phyloP scores from a whole-genome alignment of 2,329 filamentous ascomycete genomes.

The Fusarium concolor region DNA sequence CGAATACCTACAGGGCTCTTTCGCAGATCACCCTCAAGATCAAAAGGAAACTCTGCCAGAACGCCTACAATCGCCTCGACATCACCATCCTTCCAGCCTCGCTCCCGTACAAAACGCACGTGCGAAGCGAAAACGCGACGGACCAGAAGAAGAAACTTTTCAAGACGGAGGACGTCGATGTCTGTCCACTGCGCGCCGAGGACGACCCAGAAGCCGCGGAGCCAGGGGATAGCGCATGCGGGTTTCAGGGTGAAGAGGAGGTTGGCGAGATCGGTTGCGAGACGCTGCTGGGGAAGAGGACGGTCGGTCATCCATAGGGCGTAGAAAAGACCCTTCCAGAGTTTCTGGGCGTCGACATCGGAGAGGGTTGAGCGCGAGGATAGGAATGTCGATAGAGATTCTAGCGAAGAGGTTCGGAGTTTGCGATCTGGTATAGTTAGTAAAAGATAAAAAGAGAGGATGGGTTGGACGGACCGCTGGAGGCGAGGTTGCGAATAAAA shows the following conservation, averaged over 20 bases:
- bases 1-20: constrained; percentile 85
- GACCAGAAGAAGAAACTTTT: constrained; percentile 92
- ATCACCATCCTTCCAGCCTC: constrained; percentile 48
- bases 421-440: constrained; percentile 71
- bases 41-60: constrained; percentile 50
- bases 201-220: constrained; percentile 77
- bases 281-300: constrained; percentile 84
- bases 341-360: constrained; percentile 80
- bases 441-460: background rate
- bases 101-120: constrained; percentile 62
- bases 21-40: constrained; percentile 54
- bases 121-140: constrained; percentile 81
- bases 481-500: constrained; percentile 86
- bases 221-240: constrained; percentile 58
- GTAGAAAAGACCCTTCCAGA: constrained; percentile 97
- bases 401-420: constrained; percentile 80
- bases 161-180: constrained; percentile 82
- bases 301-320: constrained; percentile 95
- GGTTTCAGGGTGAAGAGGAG: constrained; percentile 69
- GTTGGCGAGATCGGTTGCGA: constrained; percentile 80
- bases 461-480: constrained; percentile 75
- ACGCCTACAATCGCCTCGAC: constrained; percentile 46
- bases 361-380: constrained; percentile 69
- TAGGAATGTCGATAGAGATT: constrained; percentile 82
- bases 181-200: constrained; percentile 77